A percentile compares a stretch with the other conserved stretches of the same genome.
phyloP scores from a whole-genome alignment of 2,329 filamentous ascomycete genomes.

The Paraconiothyrium sp. region DNA sequence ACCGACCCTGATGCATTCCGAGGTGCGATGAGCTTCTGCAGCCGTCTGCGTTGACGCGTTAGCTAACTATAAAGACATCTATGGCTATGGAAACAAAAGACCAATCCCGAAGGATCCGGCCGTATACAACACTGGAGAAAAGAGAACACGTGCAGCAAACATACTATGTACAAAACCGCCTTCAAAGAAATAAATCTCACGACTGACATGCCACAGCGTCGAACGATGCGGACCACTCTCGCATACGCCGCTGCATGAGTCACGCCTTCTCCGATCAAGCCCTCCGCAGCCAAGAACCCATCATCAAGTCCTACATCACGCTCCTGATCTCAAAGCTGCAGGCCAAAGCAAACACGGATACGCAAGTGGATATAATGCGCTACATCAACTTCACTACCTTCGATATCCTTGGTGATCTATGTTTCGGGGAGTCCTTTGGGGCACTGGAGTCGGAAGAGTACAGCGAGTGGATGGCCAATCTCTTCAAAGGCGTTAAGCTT shows the following conservation, averaged over 20 bases:
- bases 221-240: constrained; percentile 24
- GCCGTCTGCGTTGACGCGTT: background rate
- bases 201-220: constrained; percentile 17
- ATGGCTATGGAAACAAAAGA: constrained; percentile 20
- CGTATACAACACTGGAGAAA: constrained; percentile 18
- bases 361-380: constrained; percentile 23
- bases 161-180: constrained; percentile 19
- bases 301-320: constrained; percentile 28
- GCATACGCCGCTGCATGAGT: constrained; percentile 27
- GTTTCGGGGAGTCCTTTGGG: constrained; percentile 40
- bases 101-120: constrained; percentile 23
- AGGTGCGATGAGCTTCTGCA: constrained; percentile 7
- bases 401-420: constrained; percentile 39
- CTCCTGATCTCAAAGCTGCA: constrained; percentile 25
- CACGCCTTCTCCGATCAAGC: constrained; percentile 29
- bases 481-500: constrained; percentile 23
- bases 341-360: constrained; percentile 14
- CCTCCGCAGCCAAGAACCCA: constrained; percentile 27
- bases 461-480: constrained; percentile 32
- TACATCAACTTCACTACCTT: constrained; percentile 36
- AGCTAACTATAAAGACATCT: constrained; percentile 19
- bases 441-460: constrained; percentile 30
- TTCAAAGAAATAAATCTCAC: too few relatives aligned
- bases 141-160: constrained; percentile 3
- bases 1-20: constrained; percentile 27